Conservation (phyloP, 1,284 basidiomycete species). For the Taiwanofungus camphoratus region DNA sequence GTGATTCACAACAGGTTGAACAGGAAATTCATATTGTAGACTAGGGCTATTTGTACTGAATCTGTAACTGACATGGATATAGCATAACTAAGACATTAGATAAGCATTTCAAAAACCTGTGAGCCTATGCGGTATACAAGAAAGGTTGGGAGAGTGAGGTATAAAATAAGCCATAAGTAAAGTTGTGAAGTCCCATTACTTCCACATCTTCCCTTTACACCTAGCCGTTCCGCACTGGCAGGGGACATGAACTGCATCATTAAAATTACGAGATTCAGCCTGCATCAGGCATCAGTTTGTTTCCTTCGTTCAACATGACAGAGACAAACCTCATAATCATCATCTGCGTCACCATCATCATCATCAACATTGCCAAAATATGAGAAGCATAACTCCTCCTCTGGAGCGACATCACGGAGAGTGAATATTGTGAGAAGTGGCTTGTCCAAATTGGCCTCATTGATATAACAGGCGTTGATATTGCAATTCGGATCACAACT, state of each 20-base stretch:
- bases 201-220: conserved; percentile 29
- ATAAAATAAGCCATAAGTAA: background rate
- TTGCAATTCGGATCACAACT: conserved; percentile 84
- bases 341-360: conserved; percentile 29
- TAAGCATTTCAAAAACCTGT: background rate
- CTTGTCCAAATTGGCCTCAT: conserved; percentile 40
- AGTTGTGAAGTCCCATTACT: conserved; percentile 11
- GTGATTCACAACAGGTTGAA: too few relatives aligned
- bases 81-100: background rate
- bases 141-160: too few relatives aligned
- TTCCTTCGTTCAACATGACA: background rate
- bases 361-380: conserved; percentile 58
- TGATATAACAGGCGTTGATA: conserved; percentile 60
- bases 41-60: too few relatives aligned
- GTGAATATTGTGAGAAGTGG: conserved; percentile 66
- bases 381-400: conserved; percentile 79
- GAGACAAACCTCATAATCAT: conserved; percentile 12
- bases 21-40: too few relatives aligned
- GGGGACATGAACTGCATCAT: conserved; percentile 41
- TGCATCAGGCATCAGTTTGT: conserved; percentile 1
- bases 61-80: too few relatives aligned
- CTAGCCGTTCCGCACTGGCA: conserved; percentile 47
- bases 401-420: conserved; percentile 50
- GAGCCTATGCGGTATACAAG: too few relatives aligned
- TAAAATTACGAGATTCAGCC: conserved; percentile 13